Conservation (phyloP, 1,284 basidiomycete genomes). For the Thecaphora frezii region DNA sequence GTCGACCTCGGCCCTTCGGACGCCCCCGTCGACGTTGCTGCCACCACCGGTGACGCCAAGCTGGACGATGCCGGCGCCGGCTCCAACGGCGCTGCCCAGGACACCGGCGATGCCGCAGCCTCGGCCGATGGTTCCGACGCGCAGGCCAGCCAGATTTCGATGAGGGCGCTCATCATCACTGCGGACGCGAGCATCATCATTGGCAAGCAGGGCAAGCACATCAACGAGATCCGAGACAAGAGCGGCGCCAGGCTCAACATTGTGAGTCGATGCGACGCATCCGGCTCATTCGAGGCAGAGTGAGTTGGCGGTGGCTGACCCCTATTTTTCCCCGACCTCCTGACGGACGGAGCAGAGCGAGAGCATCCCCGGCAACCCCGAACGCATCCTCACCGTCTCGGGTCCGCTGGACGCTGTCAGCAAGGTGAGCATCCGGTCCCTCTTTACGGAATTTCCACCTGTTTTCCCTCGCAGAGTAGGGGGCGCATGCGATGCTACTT, state of each 20-base stretch:
- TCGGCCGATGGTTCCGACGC: conserved; percentile 30
- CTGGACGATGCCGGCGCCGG: conserved; percentile 13
- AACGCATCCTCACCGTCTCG: conserved; percentile 94
- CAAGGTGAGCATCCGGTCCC: conserved; percentile 76
- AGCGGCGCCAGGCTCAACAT: conserved; percentile 75
- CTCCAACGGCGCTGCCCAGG: conserved; percentile 21
- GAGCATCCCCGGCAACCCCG: conserved; percentile 75
- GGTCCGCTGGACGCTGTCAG: conserved; percentile 97
- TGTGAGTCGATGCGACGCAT: conserved; percentile 17
- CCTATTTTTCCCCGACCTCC: not conserved
- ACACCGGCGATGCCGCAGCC: conserved; percentile 17
- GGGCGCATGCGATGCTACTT: too few relatives aligned
- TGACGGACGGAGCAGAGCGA: conserved; percentile 45
- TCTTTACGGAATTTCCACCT: too few relatives aligned
- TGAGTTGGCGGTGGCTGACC: not conserved
- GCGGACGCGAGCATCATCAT: conserved; percentile 99
- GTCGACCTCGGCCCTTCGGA: conserved; percentile 38
- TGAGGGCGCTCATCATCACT: conserved; percentile 79
- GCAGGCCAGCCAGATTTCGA: conserved; percentile 48
- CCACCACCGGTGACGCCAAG: conserved; percentile 27
- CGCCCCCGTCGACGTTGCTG: conserved; percentile 16
- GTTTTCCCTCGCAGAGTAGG: too few relatives aligned
- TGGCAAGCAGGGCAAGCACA: conserved; percentile 90
- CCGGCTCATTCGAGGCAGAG: not conserved
- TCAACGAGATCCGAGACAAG: conserved; percentile 98